Evolutionary conservation across 2,329 filamentous ascomycete species (phyloP).

Genomic region (Taxawa tesnikishii): DNA sequence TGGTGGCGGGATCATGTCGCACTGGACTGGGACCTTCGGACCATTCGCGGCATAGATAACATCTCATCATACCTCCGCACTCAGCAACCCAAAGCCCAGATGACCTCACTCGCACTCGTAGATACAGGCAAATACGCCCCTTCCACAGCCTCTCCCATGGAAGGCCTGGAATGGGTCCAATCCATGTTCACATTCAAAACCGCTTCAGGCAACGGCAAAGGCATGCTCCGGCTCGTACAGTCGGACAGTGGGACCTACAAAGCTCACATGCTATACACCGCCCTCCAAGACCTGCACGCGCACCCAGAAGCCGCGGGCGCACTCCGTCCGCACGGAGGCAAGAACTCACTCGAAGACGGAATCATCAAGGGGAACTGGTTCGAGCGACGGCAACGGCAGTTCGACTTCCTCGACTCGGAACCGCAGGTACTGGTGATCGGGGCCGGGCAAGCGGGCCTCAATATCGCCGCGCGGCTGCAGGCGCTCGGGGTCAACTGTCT

Average conservation of each 20-base stretch:
- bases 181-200: slow-evolving; percentile 46
- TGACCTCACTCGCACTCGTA: slow-evolving; percentile 27
- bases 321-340: slow-evolving; percentile 43
- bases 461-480: slow-evolving; percentile 26
- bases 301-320: slow-evolving; percentile 37
- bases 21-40: slow-evolving; percentile 45
- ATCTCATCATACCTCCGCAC: slow-evolving; percentile 28
- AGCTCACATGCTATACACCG: slow-evolving; percentile 52
- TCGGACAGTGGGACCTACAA: slow-evolving; percentile 50
- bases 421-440: slow-evolving; percentile 47
- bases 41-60: slow-evolving; percentile 30
- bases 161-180: slow-evolving; percentile 43
- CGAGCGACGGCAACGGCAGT: slow-evolving; percentile 22
- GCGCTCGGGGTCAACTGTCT: slow-evolving; percentile 23
- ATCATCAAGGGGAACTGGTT: slow-evolving; percentile 34
- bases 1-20: slow-evolving; percentile 50
- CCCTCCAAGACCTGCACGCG: slow-evolving; percentile 41
- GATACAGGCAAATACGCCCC: slow-evolving; percentile 34
- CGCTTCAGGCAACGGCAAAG: slow-evolving; percentile 41
- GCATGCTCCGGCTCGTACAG: slow-evolving; percentile 44
- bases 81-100: slow-evolving; percentile 23
- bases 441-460: slow-evolving; percentile 20
- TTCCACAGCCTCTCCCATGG: slow-evolving; percentile 33
- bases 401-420: slow-evolving; percentile 25
- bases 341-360: slow-evolving; percentile 50